Conservation (phyloP, 805 yeast genomes). For the Sungouiozyma ichnusensis region DNA sequence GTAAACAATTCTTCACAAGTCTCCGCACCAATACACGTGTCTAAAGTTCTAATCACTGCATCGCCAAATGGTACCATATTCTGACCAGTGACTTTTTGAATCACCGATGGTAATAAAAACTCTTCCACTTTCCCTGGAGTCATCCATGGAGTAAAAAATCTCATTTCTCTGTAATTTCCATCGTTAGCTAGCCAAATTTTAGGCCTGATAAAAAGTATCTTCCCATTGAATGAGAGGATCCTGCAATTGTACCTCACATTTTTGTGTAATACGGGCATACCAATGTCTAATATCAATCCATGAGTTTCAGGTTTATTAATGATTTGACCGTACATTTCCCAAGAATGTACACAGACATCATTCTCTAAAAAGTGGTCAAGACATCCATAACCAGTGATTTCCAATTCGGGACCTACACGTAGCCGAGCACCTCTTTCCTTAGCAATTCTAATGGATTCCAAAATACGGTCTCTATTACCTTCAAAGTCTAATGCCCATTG, state of each 20-base stretch:
- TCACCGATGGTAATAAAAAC: slow-evolving; percentile 58
- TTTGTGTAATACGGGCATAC: slow-evolving; percentile 87
- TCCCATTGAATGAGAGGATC: slow-evolving; percentile 65
- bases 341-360: slow-evolving; percentile 79
- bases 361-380: slow-evolving; percentile 88
- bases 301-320: slow-evolving; percentile 54
- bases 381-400: slow-evolving; percentile 90
- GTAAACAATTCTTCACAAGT: slow-evolving; percentile 97
- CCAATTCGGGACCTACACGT: slow-evolving; percentile 95
- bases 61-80: slow-evolving; percentile 73
- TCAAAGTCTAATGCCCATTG: slow-evolving; percentile 99
- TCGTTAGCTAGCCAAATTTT: slow-evolving; percentile 91
- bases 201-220: slow-evolving; percentile 80
- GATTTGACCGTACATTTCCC: slow-evolving; percentile 88
- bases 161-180: slow-evolving; percentile 96
- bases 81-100: slow-evolving; percentile 61
- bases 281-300: slow-evolving; percentile 79
- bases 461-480: slow-evolving; percentile 87
- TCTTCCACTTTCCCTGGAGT: slow-evolving; percentile 67
- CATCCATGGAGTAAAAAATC: slow-evolving; percentile 93
- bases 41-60: slow-evolving; percentile 72
- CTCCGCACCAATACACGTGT: slow-evolving; percentile 91
- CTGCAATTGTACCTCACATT: slow-evolving; percentile 89
- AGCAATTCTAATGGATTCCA: slow-evolving; percentile 70
- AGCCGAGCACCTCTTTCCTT: slow-evolving; percentile 65